Conservation (phyloP, 1,284 basidiomycete genomes). For the Ustilago tritici region DNA sequence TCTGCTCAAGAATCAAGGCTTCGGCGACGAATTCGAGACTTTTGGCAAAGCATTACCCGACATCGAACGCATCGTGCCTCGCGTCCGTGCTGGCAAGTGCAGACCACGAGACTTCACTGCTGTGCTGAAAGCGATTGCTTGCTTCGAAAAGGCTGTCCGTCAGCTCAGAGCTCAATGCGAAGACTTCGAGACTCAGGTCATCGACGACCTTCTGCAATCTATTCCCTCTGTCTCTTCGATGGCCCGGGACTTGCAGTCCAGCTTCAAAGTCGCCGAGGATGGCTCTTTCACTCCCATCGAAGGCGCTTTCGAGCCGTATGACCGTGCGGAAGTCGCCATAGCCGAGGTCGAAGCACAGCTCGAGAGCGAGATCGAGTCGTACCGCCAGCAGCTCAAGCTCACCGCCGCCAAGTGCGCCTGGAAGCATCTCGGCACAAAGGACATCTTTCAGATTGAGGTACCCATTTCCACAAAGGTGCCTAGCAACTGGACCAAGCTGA, state of each 20-base stretch:
- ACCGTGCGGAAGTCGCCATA: slow-evolving; percentile 56
- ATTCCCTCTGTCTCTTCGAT: slow-evolving; percentile 60
- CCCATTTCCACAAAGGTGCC: slow-evolving; percentile 64
- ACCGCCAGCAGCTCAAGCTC: slow-evolving; percentile 57
- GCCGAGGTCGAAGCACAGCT: slow-evolving; percentile 57
- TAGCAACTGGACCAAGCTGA: slow-evolving; percentile 62
- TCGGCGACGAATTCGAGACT: slow-evolving; percentile 58
- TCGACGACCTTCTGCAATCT: slow-evolving; percentile 44
- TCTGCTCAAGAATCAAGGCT: slow-evolving; percentile 49
- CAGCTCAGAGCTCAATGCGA: slow-evolving; percentile 35
- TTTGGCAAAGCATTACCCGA: slow-evolving; percentile 65
- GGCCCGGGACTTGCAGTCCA: slow-evolving; percentile 54
- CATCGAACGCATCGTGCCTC: slow-evolving; percentile 66
- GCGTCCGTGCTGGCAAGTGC: slow-evolving; percentile 66
- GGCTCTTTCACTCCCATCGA: slow-evolving; percentile 63
- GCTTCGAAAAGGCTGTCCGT: slow-evolving; percentile 43
- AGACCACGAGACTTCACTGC: slow-evolving; percentile 65
- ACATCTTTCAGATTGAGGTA: slow-evolving; percentile 69
- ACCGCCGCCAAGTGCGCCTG: slow-evolving; percentile 53
- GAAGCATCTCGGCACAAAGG: slow-evolving; percentile 69
- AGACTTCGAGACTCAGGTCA: slow-evolving; percentile 41
- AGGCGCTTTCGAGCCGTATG: slow-evolving; percentile 57
- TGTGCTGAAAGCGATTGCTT: slow-evolving; percentile 59
- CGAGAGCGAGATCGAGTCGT: slow-evolving; percentile 54
- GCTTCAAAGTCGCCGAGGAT: slow-evolving; percentile 60